Percentiles rank a stretch among this genome's conserved stretches.
These are phyloP conservation scores for Sapria himalayana DNA, from an alignment of 345 rosid genomes.

Conservation along the genomic window DNA sequence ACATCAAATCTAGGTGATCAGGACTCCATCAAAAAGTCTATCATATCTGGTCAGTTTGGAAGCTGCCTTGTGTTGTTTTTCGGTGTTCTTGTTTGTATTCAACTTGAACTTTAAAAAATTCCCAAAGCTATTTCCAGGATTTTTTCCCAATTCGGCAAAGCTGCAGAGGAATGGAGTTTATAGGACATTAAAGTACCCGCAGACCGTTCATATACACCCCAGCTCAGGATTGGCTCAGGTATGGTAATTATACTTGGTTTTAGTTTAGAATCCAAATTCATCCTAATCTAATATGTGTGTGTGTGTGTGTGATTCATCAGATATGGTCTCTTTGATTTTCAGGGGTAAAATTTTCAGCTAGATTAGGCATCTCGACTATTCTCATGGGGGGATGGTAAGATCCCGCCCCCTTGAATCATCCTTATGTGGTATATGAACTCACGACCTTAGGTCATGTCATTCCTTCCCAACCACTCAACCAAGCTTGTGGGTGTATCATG, in stretches of 20 bases:
- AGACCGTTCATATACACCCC: slow-evolving; percentile 86
- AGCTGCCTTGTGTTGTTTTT: not conserved
- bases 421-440: too few species aligned
- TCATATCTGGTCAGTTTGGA: slow-evolving; percentile 43
- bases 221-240: slow-evolving; percentile 89
- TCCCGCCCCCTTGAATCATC: too few species aligned
- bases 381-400: too few species aligned
- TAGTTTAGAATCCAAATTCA: too few species aligned
- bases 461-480: too few species aligned
- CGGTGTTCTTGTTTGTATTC: slow-evolving; percentile 2
- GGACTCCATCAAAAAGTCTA: slow-evolving; percentile 60
- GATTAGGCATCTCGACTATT: too few species aligned
- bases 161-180: slow-evolving; percentile 86
- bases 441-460: too few species aligned
- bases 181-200: slow-evolving; percentile 76
- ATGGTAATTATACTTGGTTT: not conserved
- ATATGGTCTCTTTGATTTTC: too few species aligned
- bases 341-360: too few species aligned
- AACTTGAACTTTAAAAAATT: slow-evolving; percentile 7
- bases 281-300: too few species aligned
- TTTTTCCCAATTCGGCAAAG: slow-evolving; percentile 73
- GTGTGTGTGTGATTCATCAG: too few species aligned
- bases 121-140: slow-evolving; percentile 26
- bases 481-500: too few species aligned
- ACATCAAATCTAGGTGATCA: slow-evolving; percentile 39